phyloP scores from a whole-genome alignment of 805 yeast genomes.

The Ogataea methanolica region DNA sequence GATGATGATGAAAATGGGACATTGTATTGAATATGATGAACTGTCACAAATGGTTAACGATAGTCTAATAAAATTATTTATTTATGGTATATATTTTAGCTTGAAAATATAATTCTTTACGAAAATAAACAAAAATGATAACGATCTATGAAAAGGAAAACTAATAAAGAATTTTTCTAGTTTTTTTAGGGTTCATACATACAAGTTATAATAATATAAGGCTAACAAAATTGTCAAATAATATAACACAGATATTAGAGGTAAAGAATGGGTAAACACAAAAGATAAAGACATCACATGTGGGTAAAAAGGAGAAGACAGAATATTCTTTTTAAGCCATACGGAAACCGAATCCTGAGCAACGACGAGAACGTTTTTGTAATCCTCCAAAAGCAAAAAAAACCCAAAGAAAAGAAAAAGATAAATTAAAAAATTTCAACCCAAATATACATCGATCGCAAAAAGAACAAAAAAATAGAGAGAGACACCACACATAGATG shows the following conservation, averaged over 20 bases:
- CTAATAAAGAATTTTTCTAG: neutral
- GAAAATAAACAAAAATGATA: neutral
- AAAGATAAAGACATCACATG: neutral
- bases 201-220: neutral
- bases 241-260: neutral
- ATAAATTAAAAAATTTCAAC: too few relatives aligned
- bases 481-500: too few relatives aligned
- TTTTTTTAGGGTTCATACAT: neutral
- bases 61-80: too few relatives aligned
- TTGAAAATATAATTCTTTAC: neutral
- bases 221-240: neutral
- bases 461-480: too few relatives aligned
- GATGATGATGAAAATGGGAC: slow-evolving; percentile 4
- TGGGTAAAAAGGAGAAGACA: neutral
- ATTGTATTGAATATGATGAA: neutral
- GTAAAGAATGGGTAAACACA: neutral
- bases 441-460: too few relatives aligned
- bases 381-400: too few relatives aligned
- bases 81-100: too few relatives aligned
- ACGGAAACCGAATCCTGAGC: too few relatives aligned
- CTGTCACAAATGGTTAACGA: too few relatives aligned
- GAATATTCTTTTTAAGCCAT: too few relatives aligned
- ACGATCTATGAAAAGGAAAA: neutral
- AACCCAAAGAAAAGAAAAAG: too few relatives aligned
- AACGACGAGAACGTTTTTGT: too few relatives aligned